Evolutionary conservation across 257 asterid genomes (phyloP), one percentile per base, ranked within the genome.

Genomic region (Lithospermum erythrorhizon): DNA sequence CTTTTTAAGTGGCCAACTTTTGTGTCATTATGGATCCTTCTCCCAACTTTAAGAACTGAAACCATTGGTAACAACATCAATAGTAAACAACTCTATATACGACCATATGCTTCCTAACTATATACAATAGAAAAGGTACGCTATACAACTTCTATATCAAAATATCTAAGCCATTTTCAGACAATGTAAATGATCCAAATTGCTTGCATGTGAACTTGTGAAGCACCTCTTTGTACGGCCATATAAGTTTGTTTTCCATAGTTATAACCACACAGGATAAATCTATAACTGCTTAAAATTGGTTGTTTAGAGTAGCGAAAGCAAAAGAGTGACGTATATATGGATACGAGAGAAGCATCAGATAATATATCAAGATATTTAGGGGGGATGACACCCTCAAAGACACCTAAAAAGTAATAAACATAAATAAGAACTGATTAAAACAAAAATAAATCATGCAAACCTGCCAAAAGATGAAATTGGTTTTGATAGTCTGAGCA

Each of bases 401-500:
- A n/a, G n/a, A n/a, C n/a, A n/a, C n/a, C n/a, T n/a, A n/a, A n/a
- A n/a, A n/a, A n/a, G n/a, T n/a, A n/a, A n/a, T n/a, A n/a, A n/a
- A n/a, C n/a, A n/a, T n/a, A n/a, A n/a, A n/a, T n/a, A 72, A 52
- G 56, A 75, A 24, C 56, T 47, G 20, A 73, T 51, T 18, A 49
- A 27, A 29, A 64, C 85, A 54, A 66, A 9, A 14, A 55, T 55
- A 9, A 35, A 41, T 3, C 49, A 22, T 22, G 21, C 18, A 56
- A 14, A 89, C 99, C 97, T 86, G 99, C 99, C 99, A 93, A 81
- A 93, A 93, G 79, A 93, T 63, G 75, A 89, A 93, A 78, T 93
- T 83, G 19, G 81, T 83, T 71, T 82, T 93, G 74, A 93, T 86
- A 67, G 99, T 93, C 68, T 89, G 97, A 70, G 94, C 88, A 78